Evolutionary conservation across 108 stramenopile species (phyloP), one percentile per base, ranked within the genome.

Genomic region (Skeletonema menzelii): DNA sequence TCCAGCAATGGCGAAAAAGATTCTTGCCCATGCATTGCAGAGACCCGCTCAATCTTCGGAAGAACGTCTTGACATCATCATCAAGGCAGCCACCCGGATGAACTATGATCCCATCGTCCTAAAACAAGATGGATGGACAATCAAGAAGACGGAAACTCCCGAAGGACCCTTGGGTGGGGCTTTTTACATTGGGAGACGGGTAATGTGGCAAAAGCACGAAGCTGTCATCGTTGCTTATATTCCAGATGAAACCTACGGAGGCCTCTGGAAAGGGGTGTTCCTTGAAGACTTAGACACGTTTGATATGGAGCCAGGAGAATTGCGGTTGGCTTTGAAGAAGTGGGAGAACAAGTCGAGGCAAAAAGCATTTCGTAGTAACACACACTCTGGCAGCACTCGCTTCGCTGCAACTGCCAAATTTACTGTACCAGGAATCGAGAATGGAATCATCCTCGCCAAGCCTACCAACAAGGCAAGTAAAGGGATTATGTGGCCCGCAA

Each of bases 261-360:
- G 90, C 72, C 82, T 96, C 10, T 96, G 92, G 92, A 93, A 92
- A 69, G 91, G 88, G 10, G 79, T 91, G 67, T 93, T 84, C 82
- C 34, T 88, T 13, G 88, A 91, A 31, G 91, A 90, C 58, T 59
- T 85, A 8, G 85, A 87, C 7, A 92, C 91, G 4, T 96, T 91
- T 72, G 95, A 96, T 61, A 35, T 96, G 27, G 95, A 96, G 67
- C 80, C 82, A 13, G 91, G 87, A 31, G 95, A 96, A 63, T 37
- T 96, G 44, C 72, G 84, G 49, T 75, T 85, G 8, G 92, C 85
- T 1, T 75, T 82, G 56, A 86, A 74, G 47, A 90, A 83, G 42
- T 91, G 82, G 72, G 88, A 93, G 28, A 78, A 64, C 35, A 85
- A 76, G 69, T 63, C 82, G 73, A 78, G 68, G 69, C 63, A 63